Evolutionary conservation across 352 stramenopile genomes (phyloP).

Genomic region (Halophytophthora batemanensis): DNA sequence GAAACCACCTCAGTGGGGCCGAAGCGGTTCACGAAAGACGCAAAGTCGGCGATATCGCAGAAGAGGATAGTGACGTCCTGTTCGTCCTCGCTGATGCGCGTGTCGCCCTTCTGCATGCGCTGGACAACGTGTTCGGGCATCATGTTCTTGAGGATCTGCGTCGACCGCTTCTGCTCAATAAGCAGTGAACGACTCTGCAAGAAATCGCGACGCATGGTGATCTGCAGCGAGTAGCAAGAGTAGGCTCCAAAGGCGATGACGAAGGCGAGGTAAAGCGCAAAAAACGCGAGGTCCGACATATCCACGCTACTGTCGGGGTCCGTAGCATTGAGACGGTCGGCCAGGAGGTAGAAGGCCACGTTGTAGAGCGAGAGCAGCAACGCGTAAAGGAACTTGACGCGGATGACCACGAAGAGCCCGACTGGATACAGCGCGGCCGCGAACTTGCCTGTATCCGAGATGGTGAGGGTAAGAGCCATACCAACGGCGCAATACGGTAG

Average conservation of each 20-base stretch:
- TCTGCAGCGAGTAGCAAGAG: conserved; percentile 81
- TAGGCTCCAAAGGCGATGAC: conserved; percentile 71
- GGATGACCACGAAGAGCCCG: conserved; percentile 77
- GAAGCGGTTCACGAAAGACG: conserved; percentile 76
- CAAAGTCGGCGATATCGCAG: conserved; percentile 83
- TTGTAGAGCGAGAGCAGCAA: conserved; percentile 77
- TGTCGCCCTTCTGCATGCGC: conserved; percentile 82
- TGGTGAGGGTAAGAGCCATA: conserved; percentile 78
- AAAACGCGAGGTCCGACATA: conserved; percentile 59
- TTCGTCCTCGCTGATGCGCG: conserved; percentile 82
- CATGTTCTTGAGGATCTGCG: conserved; percentile 86
- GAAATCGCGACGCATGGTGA: conserved; percentile 82
- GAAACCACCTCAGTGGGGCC: conserved; percentile 73
- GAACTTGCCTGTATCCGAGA: conserved; percentile 83
- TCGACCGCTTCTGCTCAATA: conserved; percentile 75
- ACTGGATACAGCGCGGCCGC: conserved; percentile 77
- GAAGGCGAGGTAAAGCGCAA: conserved; percentile 72
- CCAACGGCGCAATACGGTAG: conserved; percentile 63
- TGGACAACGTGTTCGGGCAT: conserved; percentile 80
- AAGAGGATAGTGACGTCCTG: conserved; percentile 88
- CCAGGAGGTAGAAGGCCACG: conserved; percentile 71
- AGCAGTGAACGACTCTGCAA: conserved; percentile 75
- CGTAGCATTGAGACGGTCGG: conserved; percentile 17
- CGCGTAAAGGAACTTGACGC: conserved; percentile 83
- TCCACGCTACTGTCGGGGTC: conserved; percentile 32